Evolutionary conservation across 768 basidiomycete species (phyloP), one percentile per base, ranked within the genome.

Genomic region (Boletus fagicola): DNA sequence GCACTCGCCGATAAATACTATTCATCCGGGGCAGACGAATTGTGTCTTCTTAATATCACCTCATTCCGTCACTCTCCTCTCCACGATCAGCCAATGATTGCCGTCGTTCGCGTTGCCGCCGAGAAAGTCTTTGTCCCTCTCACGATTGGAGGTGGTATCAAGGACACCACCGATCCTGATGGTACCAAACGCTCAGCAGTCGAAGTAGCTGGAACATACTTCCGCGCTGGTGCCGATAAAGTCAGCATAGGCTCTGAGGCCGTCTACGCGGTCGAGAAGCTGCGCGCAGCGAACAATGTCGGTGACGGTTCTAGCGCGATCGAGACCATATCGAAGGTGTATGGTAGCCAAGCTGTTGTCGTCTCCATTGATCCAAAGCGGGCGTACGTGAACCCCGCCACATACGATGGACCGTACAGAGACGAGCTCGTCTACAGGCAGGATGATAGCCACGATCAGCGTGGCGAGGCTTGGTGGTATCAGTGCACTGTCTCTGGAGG

Each of bases 41-140:
- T 99, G 36, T 97, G 94, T 71, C 86, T 99, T 61, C 88, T 99
- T 70, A 99, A 99, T 76, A 99, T 99, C 79, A 99, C 97, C 16
- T 97, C 96, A 60, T 99, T 99, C 84, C 91, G 97, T 59, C 88
- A 91, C 67, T 98, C 94, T 15, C 95, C 97, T 1, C 80, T 99
- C 36, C 87, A 80, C 44, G 97, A 98, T 74, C 97, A 99, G 75
- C 97, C 97, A 0, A 98, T 99, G 97, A 83, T 99, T 53, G 91
- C 92, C 35, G 91, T 99, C 66, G 92, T 98, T 42, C 87, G 89
- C 54, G 86, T 86, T 0, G 90, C 95, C 0, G 94, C 97, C 1
- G 84, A 92, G 71, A 83, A 84, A 51, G 84, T 98, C 45, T 98
- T 95, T 66, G 94, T 99, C 1, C 97, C 97, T n/a, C 81, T 99